Evolutionary conservation across 345 rosid genomes (phyloP).

Genomic region (Excoecaria cochinchinensis): DNA sequence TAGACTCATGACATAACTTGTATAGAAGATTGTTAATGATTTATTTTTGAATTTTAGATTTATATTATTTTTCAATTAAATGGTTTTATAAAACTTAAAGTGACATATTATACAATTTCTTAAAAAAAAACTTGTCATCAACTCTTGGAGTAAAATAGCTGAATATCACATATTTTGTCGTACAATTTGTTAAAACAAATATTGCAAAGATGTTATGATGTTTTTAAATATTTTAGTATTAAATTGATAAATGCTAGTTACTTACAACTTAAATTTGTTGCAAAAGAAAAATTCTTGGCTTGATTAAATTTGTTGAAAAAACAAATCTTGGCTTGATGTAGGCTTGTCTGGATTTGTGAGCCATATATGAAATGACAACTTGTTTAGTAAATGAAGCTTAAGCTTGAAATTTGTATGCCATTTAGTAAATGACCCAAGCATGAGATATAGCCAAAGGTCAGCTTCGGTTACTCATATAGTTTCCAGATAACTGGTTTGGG

Average conservation of each 20-base stretch:
- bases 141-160: not conserved
- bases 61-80: not conserved
- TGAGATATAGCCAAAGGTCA: not conserved
- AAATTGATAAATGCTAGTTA: not conserved
- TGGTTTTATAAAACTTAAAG: not conserved
- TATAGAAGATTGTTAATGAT: not conserved
- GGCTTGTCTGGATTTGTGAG: not conserved
- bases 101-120: too few relatives aligned
- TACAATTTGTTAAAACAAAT: not conserved
- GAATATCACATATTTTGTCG: not conserved
- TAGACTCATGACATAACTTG: not conserved
- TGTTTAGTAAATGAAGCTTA: not conserved
- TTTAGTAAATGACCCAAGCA: not conserved
- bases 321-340: not conserved
- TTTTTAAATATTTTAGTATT: too few relatives aligned
- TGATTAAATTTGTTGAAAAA: not conserved
- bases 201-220: too few relatives aligned
- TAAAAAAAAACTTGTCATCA: not conserved
- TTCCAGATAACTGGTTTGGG: not conserved
- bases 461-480: not conserved
- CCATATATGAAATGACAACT: not conserved
- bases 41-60: not conserved
- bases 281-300: not conserved
- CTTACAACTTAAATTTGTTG: not conserved
- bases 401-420: not conserved